Evolutionary conservation across 139 green algal species (phyloP), one percentile per base, ranked within the genome.

Genomic region (Closterium sp.): DNA sequence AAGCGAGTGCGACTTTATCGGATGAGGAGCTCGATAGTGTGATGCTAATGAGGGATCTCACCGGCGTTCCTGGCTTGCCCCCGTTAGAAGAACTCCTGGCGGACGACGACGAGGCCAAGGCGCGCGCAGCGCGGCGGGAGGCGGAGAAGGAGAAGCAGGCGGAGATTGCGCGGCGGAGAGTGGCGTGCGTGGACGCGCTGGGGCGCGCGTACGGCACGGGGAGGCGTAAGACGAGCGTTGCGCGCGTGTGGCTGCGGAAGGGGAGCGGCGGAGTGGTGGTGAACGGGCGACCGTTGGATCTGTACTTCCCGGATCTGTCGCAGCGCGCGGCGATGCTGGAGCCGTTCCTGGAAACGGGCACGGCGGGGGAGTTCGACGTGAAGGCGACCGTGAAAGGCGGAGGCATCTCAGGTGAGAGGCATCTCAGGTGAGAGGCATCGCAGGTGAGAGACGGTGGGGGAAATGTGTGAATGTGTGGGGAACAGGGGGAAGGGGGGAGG

Each of bases 301-400:
- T 84, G 0, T 97, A 98, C 93, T 98, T 99, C 66, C 36, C 87
- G 1, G 90, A 96, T 66, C 34, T 97, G n/a, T 5, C 86, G 23
- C 38, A 93, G 30, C 94, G 97, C 64, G 90, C 92, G 81, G 88
- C 97, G 89, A 91, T 97, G n/a, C 92, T 98, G 64, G 83, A 95
- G 88, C 97, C 97, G 34, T 97, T 99, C n/a, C n/a, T 93, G n/a
- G 93, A 95, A 10, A 97, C 96, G 0, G 89, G 85, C 34, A 95
- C 94, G 1, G 84, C 96, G 85, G 95, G 95, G 3, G 25, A 33
- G 32, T 98, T 97, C 91, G 95, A 99, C 84, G 92, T 98, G 8
- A 89, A 90, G 33, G 94, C 95, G 12, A 93, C 87, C 21, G 97
- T 38, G 95, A 97, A 91, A 55, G 90, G 34, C 55, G 91, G 87